Conservation (phyloP, 1,284 basidiomycete genomes). For the Ustilago esculenta region DNA sequence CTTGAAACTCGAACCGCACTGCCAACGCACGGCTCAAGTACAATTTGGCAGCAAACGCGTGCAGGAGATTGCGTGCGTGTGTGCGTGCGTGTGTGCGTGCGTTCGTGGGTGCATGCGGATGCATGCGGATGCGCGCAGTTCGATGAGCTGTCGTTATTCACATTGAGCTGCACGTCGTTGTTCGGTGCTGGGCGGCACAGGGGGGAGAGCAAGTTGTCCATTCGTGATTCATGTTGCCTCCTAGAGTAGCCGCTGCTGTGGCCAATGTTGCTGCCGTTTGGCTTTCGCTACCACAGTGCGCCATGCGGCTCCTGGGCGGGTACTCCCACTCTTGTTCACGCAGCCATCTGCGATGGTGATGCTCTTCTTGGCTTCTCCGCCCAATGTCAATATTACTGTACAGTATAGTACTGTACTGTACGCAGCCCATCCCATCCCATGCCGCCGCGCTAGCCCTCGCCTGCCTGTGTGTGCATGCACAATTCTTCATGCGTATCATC, state of each 20-base stretch:
- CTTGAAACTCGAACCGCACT: neutral
- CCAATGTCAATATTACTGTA: too few relatives aligned
- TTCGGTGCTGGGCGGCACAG: too few relatives aligned
- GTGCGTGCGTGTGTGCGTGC: neutral
- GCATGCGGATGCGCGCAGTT: neutral
- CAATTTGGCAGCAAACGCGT: constrained; percentile 4
- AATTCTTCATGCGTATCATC: too few relatives aligned
- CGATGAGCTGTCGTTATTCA: constrained; percentile 4
- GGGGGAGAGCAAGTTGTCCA: too few relatives aligned
- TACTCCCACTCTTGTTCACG: too few relatives aligned
- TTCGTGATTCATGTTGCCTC: too few relatives aligned
- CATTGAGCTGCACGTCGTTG: too few relatives aligned
- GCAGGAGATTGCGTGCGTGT: constrained; percentile 3
- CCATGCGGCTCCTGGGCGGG: neutral
- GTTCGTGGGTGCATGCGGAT: neutral
- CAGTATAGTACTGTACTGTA: too few relatives aligned
- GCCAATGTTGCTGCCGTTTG: neutral
- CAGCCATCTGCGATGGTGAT: constrained; percentile 5
- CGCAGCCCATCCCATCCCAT: neutral
- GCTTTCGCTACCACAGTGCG: neutral
- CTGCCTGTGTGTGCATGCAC: too few relatives aligned
- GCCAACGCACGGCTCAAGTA: neutral
- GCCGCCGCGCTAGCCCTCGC: neutral
- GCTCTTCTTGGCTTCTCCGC: constrained; percentile 5
- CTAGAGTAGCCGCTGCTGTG: neutral